Evolutionary conservation across 768 basidiomycete genomes (phyloP).

Genomic region (Amanita fuliginea): DNA sequence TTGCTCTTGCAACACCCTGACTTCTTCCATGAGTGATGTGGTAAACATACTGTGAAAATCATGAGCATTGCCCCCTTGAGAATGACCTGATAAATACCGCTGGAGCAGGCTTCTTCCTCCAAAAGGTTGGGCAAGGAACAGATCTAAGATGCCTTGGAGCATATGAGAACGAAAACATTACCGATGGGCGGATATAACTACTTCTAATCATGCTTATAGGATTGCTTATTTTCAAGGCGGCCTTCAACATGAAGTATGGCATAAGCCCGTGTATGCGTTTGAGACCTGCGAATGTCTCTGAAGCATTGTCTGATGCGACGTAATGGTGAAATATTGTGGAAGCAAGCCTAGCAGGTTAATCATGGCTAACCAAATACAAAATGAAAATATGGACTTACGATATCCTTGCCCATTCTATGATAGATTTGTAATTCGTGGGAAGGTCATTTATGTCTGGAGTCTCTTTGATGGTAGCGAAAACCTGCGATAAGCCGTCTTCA

Average conservation of each 20-base stretch:
- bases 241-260: constrained; percentile 96
- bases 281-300: constrained; percentile 76
- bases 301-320: constrained; percentile 86
- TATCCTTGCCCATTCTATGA: constrained; percentile 94
- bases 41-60: constrained; percentile 75
- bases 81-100: constrained; percentile 33
- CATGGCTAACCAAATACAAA: constrained; percentile 1
- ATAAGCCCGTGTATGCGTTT: constrained; percentile 93
- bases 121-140: constrained; percentile 96
- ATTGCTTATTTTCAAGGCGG: constrained; percentile 86
- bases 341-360: constrained; percentile 51
- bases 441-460: constrained; percentile 69
- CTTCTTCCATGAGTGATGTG: constrained; percentile 83
- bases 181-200: constrained; percentile 16
- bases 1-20: constrained; percentile 73
- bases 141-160: constrained; percentile 59
- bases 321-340: constrained; percentile 95
- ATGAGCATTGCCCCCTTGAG: background rate
- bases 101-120: constrained; percentile 89
- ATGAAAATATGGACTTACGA: constrained; percentile 50
- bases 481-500: constrained; percentile 72
- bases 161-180: constrained; percentile 3
- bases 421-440: constrained; percentile 78
- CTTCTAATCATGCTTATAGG: constrained; percentile 95
- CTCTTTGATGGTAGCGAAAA: constrained; percentile 83